Percentiles rank a stretch among this genome's conserved stretches.
phyloP scores from a whole-genome alignment of 2,329 filamentous ascomycete species.

The Tolypocladium endophyticum region DNA sequence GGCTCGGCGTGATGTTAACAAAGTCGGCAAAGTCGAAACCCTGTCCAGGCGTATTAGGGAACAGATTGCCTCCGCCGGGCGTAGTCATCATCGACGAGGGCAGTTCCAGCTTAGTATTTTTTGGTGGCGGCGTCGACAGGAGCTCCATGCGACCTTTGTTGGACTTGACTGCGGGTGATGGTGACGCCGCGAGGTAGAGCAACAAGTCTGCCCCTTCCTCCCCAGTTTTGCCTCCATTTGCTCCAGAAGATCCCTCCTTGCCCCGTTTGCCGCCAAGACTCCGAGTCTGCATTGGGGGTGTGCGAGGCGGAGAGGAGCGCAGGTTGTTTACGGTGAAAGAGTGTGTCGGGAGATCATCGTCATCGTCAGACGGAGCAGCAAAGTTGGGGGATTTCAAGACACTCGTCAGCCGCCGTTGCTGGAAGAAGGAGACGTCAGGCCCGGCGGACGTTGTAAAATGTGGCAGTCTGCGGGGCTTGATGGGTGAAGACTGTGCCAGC shows the following conservation, averaged over 20 bases:
- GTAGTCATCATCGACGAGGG: conserved; percentile 88
- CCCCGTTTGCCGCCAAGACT: conserved; percentile 33
- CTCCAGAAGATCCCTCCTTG: conserved; percentile 32
- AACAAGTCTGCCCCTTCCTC: conserved; percentile 76
- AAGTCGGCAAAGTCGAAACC: conserved; percentile 92
- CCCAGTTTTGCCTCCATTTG: conserved; percentile 46
- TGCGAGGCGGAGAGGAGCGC: conserved; percentile 74
- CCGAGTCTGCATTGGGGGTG: conserved; percentile 59
- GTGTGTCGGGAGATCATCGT: conserved; percentile 70
- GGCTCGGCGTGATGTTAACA: conserved; percentile 93
- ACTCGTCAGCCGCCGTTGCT: conserved; percentile 56
- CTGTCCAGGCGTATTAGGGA: conserved; percentile 70
- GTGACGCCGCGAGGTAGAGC: conserved; percentile 81
- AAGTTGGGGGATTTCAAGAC: conserved; percentile 50
- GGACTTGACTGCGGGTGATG: conserved; percentile 63
- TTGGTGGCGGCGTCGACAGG: conserved; percentile 67
- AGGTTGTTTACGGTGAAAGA: conserved; percentile 57
- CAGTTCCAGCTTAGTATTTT: conserved; percentile 54
- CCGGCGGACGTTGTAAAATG: conserved; percentile 64
- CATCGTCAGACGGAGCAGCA: conserved; percentile 61
- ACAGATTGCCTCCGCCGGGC: conserved; percentile 58
- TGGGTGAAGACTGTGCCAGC: conserved; percentile 76
- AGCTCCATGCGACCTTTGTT: conserved; percentile 46
- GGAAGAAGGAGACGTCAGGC: conserved; percentile 70
- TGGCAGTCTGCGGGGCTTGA: conserved; percentile 63